phyloP scores from a whole-genome alignment of 1,284 basidiomycete genomes.

The Flammula alnicola region DNA sequence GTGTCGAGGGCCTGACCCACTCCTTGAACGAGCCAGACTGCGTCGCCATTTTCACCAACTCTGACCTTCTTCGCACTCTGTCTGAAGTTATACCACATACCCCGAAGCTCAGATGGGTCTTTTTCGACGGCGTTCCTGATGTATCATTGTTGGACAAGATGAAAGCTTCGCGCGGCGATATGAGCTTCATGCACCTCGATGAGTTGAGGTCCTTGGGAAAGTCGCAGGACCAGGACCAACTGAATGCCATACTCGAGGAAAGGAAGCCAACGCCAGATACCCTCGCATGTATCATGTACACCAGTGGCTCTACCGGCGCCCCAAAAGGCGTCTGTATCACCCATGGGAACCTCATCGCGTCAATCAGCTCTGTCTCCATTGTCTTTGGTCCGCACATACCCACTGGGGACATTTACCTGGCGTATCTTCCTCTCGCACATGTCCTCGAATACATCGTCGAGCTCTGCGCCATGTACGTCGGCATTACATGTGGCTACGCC shows the following conservation, averaged over 20 bases:
- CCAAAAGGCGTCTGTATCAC: constrained; percentile 94
- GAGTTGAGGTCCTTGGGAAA: constrained; percentile 70
- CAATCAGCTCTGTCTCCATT: constrained; percentile 75
- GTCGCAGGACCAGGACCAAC: constrained; percentile 35
- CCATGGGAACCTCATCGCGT: constrained; percentile 85
- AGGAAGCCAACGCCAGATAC: constrained; percentile 68
- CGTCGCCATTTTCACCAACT: constrained; percentile 88
- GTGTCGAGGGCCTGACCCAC: constrained; percentile 84
- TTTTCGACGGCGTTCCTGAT: constrained; percentile 82
- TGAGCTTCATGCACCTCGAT: constrained; percentile 68
- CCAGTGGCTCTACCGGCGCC: constrained; percentile 86
- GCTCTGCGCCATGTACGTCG: constrained; percentile 62
- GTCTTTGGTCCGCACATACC: constrained; percentile 78
- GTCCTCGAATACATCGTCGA: constrained; percentile 89
- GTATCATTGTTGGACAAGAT: constrained; percentile 61
- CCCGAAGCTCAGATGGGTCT: constrained; percentile 72
- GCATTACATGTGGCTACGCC: constrained; percentile 85
- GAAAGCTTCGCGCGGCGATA: constrained; percentile 48
- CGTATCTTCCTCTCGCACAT: constrained; percentile 92
- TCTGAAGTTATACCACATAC: constrained; percentile 69
- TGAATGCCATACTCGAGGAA: constrained; percentile 51
- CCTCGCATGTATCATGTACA: constrained; percentile 96
- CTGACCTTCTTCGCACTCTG: constrained; percentile 78
- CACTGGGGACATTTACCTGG: constrained; percentile 74
- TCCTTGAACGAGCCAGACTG: constrained; percentile 91